These are phyloP conservation scores for Colletotrichum sp. DNA, from an alignment of 2,329 filamentous ascomycete species.

Conservation along the genomic window DNA sequence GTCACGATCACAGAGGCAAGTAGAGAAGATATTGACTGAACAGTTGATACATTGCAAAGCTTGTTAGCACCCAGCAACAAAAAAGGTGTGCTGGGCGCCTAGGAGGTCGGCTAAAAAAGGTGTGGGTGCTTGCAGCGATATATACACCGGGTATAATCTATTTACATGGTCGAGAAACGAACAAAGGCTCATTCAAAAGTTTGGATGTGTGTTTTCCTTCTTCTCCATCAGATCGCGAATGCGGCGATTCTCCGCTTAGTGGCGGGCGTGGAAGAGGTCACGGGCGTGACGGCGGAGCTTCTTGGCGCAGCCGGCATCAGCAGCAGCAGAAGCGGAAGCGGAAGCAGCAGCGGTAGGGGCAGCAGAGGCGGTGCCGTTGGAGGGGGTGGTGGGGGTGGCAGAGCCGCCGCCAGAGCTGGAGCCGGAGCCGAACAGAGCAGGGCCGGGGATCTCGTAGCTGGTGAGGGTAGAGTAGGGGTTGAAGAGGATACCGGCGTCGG, in stretches of 20 bases:
- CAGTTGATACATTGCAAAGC: conserved; percentile 13
- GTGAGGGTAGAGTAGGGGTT: conserved; percentile 33
- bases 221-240: background rate
- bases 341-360: background rate
- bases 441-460: conserved; percentile 36
- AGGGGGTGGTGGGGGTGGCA: conserved; percentile 19
- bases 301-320: background rate
- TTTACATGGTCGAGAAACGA: conserved; percentile 18
- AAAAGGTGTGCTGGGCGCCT: background rate
- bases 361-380: background rate
- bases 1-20: background rate
- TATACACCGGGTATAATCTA: conserved; percentile 21
- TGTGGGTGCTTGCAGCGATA: conserved; percentile 10
- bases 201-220: background rate
- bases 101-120: conserved; percentile 6
- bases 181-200: background rate
- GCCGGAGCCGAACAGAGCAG: conserved; percentile 21
- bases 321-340: background rate
- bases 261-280: conserved; percentile 5
- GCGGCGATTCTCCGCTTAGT: background rate
- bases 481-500: conserved; percentile 37
- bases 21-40: background rate
- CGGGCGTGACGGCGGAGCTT: conserved; percentile 11
- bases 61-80: background rate
- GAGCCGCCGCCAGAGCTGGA: conserved; percentile 22